Evolutionary conservation across 2,329 filamentous ascomycete species (phyloP).

Genomic region (Fusarium citri): DNA sequence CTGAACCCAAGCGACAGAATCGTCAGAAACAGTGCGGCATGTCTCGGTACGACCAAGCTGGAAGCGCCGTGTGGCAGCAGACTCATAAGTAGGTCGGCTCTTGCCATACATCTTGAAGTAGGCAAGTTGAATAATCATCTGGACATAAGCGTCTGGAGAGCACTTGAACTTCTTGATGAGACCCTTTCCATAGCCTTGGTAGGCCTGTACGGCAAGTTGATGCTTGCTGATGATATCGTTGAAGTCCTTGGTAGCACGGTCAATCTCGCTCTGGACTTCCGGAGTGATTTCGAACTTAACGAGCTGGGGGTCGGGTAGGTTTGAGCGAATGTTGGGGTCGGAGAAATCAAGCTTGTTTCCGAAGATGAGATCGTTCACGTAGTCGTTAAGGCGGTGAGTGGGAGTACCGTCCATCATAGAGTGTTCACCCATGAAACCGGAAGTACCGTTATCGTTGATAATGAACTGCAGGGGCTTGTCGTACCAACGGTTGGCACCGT

Average conservation of each 20-base stretch:
- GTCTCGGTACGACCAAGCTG: constrained; percentile 97
- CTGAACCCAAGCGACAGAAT: constrained; percentile 89
- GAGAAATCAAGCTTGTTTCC: constrained; percentile 94
- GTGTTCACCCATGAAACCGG: constrained; percentile 98
- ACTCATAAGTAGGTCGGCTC: constrained; percentile 98
- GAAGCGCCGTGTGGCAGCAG: constrained; percentile 92
- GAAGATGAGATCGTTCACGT: constrained; percentile 90
- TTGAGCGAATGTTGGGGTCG: constrained; percentile 79
- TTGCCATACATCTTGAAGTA: constrained; percentile 99
- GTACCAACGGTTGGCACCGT: constrained; percentile 95
- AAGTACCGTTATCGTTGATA: constrained; percentile 96
- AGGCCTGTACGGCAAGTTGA: constrained; percentile 92
- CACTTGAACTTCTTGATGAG: constrained; percentile 99
- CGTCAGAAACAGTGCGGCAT: constrained; percentile 90
- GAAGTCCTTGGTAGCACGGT: constrained; percentile 83
- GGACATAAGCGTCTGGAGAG: constrained; percentile 96
- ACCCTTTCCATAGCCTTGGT: constrained; percentile 97
- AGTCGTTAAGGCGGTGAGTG: constrained; percentile 96
- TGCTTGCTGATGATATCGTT: constrained; percentile 83
- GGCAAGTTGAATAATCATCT: constrained; percentile 98
- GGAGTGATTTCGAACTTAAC: constrained; percentile 83
- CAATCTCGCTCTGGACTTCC: constrained; percentile 81
- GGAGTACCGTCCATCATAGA: constrained; percentile 99
- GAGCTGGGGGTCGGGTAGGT: constrained; percentile 82
- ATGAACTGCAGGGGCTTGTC: constrained; percentile 99